Conservation (phyloP, 2,329 filamentous ascomycete species). For the Colletotrichum destructivum region DNA sequence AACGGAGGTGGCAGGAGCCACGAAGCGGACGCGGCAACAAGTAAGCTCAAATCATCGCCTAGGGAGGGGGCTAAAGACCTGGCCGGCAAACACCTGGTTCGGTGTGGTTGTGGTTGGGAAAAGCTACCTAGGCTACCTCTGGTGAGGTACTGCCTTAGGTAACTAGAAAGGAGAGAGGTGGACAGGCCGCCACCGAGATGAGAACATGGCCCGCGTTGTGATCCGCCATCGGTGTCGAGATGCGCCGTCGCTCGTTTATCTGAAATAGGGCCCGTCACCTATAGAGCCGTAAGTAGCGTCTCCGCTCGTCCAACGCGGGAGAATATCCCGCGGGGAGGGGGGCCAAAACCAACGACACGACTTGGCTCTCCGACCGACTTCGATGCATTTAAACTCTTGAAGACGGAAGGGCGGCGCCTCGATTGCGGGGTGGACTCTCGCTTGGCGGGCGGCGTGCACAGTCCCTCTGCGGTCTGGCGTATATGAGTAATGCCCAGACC, state of each 20-base stretch:
- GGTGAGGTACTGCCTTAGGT: no score
- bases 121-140: no score
- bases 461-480: conserved; percentile 2
- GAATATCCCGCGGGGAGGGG: not conserved
- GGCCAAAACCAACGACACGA: not conserved
- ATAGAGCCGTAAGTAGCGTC: conserved; percentile 5
- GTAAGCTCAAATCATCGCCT: no score
- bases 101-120: no score
- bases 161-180: no score
- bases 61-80: no score
- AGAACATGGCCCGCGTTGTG: not conserved
- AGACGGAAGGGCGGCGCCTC: conserved; percentile 21
- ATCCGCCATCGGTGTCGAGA: conserved; percentile 20
- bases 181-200: not conserved
- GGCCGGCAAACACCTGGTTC: no score
- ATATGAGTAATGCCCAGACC: not conserved
- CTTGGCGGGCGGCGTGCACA: conserved; percentile 29
- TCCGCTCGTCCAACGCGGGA: not conserved
- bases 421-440: conserved; percentile 33
- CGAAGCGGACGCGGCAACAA: no score
- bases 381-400: conserved; percentile 6
- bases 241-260: conserved; percentile 22
- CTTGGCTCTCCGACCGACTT: not conserved
- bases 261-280: conserved; percentile 10
- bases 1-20: conserved; percentile 10